These are phyloP conservation scores for Mediolabrus comicus DNA, from an alignment of 108 stramenopile genomes.

Conservation along the genomic window DNA sequence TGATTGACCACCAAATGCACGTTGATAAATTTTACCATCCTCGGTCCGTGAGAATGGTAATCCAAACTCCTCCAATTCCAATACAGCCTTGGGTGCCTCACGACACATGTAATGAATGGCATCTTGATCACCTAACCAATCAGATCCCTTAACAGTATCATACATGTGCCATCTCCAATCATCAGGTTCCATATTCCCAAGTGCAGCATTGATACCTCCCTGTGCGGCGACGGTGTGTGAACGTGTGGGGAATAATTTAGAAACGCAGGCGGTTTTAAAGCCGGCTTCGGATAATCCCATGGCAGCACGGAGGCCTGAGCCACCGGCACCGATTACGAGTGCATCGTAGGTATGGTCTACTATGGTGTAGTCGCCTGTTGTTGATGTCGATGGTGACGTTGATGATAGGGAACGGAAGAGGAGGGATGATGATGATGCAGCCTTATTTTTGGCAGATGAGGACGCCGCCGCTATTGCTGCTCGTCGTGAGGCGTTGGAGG, in stretches of 20 bases:
- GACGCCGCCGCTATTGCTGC: too few relatives aligned
- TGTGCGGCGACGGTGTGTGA: conserved; percentile 99
- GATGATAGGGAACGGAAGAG: too few relatives aligned
- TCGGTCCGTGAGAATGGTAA: conserved; percentile 95
- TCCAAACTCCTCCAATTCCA: conserved; percentile 96
- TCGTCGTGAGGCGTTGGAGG: too few relatives aligned
- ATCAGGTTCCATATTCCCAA: conserved; percentile 92
- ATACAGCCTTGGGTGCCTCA: conserved; percentile 96
- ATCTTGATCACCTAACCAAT: conserved; percentile 99
- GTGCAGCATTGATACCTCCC: conserved; percentile 99
- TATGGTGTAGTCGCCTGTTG: conserved; percentile 79
- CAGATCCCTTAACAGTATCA: conserved; percentile 99
- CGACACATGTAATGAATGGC: conserved; percentile 99
- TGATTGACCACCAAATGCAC: conserved; percentile 98
- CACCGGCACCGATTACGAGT: conserved; percentile 98
- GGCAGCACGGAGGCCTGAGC: conserved; percentile 96
- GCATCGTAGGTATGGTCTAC: conserved; percentile 99
- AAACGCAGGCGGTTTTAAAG: conserved; percentile 99
- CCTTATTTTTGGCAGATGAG: too few relatives aligned
- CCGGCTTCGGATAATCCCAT: conserved; percentile 98
- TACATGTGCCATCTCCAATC: conserved; percentile 99
- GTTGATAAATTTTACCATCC: conserved; percentile 99
- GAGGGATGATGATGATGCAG: too few relatives aligned
- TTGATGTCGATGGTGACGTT: too few relatives aligned
- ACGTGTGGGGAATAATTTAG: conserved; percentile 99